These are phyloP conservation scores for Fonsecaea pedrosoi DNA, from an alignment of 2,329 filamentous ascomycete species.

Conservation along the genomic window DNA sequence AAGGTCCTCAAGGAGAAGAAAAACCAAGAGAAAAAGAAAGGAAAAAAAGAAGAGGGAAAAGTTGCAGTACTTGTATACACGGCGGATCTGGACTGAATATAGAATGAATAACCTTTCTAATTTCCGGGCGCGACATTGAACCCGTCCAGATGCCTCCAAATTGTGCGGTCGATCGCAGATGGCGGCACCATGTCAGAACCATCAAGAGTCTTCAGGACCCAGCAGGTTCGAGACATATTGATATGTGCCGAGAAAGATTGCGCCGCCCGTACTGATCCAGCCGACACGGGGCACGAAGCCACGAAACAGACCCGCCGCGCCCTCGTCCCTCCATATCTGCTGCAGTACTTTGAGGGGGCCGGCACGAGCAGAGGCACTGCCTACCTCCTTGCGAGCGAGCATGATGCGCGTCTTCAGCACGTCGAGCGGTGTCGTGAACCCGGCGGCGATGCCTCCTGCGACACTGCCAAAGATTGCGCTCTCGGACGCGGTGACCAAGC, in stretches of 20 bases:
- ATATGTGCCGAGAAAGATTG: conserved; percentile 93
- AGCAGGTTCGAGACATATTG: conserved; percentile 60
- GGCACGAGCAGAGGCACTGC: conserved; percentile 45
- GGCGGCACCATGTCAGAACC: not conserved
- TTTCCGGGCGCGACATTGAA: not conserved
- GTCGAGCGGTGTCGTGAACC: conserved; percentile 88
- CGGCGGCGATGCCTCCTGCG: conserved; percentile 84
- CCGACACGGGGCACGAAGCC: conserved; percentile 78
- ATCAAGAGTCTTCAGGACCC: conserved; percentile 17
- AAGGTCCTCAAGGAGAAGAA: too few relatives aligned
- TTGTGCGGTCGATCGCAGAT: not conserved
- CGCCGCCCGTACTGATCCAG: conserved; percentile 94
- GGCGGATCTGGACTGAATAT: too few relatives aligned
- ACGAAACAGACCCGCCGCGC: conserved; percentile 54
- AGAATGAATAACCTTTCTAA: too few relatives aligned
- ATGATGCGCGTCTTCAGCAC: conserved; percentile 97
- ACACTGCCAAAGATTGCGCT: conserved; percentile 84
- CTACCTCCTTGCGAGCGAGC: conserved; percentile 74
- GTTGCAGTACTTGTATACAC: too few relatives aligned
- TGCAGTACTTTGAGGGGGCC: conserved; percentile 61
- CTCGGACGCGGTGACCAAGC: conserved; percentile 71
- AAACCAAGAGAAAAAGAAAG: not conserved
- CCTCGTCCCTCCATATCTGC: conserved; percentile 64
- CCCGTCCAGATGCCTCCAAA: not conserved
- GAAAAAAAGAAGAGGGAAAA: not conserved